phyloP scores from a whole-genome alignment of 306 rosid genomes.

The Vicia faba region DNA sequence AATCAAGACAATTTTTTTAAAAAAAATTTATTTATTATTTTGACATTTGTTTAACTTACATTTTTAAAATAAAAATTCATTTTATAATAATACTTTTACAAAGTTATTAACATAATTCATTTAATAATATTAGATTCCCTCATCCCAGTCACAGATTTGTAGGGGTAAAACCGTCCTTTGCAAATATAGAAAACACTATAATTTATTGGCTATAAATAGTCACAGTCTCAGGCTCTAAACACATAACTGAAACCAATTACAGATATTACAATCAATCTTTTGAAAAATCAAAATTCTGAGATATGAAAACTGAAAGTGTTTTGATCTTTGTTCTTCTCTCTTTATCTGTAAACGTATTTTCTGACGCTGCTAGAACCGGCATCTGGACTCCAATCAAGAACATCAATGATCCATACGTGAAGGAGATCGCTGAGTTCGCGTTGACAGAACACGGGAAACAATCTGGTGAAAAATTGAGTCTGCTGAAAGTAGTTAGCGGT shows the following conservation, averaged over 20 bases:
- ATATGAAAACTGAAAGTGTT: constrained; percentile 33
- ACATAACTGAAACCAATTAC: neutral
- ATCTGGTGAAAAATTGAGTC: constrained; percentile 27
- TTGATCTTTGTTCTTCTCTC: constrained; percentile 28
- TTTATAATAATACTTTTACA: too few species aligned
- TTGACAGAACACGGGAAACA: constrained; percentile 50
- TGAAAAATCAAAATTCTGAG: neutral
- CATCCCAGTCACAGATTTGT: too few species aligned
- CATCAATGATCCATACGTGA: constrained; percentile 44
- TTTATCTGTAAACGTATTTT: constrained; percentile 9
- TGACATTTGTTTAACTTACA: too few species aligned
- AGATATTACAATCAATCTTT: neutral
- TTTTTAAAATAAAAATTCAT: too few species aligned
- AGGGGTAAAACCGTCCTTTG: too few species aligned
- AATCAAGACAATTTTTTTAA: too few species aligned
- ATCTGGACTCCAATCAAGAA: constrained; percentile 53
- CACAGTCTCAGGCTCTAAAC: too few species aligned
- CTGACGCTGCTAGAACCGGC: neutral
- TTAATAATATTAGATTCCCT: too few species aligned
- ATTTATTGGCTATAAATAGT: neutral
- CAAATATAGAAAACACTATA: neutral
- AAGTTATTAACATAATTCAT: too few species aligned
- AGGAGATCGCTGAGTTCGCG: constrained; percentile 57
- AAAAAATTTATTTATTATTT: too few species aligned
- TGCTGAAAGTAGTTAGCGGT: constrained; percentile 43